Conservation (phyloP, 2,329 filamentous ascomycete genomes). For the Immersiporthe knoxdaviesiana region DNA sequence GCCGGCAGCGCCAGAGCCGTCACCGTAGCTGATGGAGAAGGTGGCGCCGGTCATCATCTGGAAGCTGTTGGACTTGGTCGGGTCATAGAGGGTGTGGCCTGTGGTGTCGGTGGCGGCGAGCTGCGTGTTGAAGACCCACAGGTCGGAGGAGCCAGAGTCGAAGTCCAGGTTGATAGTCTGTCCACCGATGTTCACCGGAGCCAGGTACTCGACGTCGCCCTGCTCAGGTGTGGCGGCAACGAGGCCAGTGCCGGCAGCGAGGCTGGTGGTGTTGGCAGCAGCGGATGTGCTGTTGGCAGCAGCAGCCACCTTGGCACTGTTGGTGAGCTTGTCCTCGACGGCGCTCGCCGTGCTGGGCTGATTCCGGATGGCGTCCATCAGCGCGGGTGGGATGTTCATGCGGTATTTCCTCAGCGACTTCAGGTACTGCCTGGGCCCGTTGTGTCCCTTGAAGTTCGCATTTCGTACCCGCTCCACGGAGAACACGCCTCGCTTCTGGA, state of each 20-base stretch:
- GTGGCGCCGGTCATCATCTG: slow-evolving; percentile 45
- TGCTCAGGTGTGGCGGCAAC: slow-evolving; percentile 67
- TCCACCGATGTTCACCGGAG: slow-evolving; percentile 69
- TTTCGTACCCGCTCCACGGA: slow-evolving; percentile 62
- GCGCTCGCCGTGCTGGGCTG: slow-evolving; percentile 29
- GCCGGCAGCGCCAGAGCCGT: slow-evolving; percentile 65
- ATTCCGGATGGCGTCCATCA: slow-evolving; percentile 43
- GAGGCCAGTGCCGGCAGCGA: slow-evolving; percentile 50
- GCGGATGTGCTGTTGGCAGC: slow-evolving; percentile 20
- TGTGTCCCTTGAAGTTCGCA: slow-evolving; percentile 53
- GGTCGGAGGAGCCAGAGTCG: slow-evolving; percentile 75
- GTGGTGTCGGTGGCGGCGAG: slow-evolving; percentile 49
- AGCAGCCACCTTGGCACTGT: slow-evolving; percentile 18
- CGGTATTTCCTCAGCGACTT: slow-evolving; percentile 72
- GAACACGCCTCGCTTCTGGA: slow-evolving; percentile 60
- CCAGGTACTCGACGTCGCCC: slow-evolving; percentile 71
- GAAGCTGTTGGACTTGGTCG: slow-evolving; percentile 42
- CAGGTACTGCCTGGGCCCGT: slow-evolving; percentile 64
- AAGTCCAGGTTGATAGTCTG: slow-evolving; percentile 72
- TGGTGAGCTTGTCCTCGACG: slow-evolving; percentile 27
- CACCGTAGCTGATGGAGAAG: slow-evolving; percentile 71
- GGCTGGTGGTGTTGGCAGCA: slow-evolving; percentile 34
- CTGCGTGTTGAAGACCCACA: slow-evolving; percentile 72
- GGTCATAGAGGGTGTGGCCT: slow-evolving; percentile 52
- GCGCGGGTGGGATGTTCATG: slow-evolving; percentile 51